Evolutionary conservation across 2,329 filamentous ascomycete genomes (phyloP).

Genomic region (Calonectria naviculata): DNA sequence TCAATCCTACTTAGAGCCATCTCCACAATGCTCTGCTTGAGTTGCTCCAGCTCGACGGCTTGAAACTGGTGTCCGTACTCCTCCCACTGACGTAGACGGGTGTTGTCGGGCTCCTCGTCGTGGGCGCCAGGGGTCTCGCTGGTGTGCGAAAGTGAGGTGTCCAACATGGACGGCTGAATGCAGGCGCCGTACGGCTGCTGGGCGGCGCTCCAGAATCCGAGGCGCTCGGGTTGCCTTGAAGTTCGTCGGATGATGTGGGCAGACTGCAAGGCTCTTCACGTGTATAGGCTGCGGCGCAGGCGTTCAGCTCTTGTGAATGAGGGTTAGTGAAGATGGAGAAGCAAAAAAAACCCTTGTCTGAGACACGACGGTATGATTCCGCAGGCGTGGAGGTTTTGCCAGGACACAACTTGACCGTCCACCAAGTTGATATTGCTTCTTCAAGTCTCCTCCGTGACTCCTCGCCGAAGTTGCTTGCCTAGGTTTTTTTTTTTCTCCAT

Average conservation of each 20-base stretch:
- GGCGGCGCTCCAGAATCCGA: neutral
- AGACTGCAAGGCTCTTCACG: conserved; percentile 15
- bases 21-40: conserved; percentile 45
- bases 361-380: neutral
- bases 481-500: conserved; percentile 5
- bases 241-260: conserved; percentile 4
- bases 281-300: neutral
- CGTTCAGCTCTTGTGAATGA: neutral
- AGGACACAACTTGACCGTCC: neutral
- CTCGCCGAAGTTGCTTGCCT: conserved; percentile 4
- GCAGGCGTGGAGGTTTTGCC: neutral
- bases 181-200: neutral
- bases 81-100: conserved; percentile 37
- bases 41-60: conserved; percentile 34
- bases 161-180: neutral
- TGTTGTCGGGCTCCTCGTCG: conserved; percentile 14
- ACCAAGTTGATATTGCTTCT: neutral
- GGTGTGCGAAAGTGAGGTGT: conserved; percentile 2
- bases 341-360: neutral
- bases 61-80: conserved; percentile 37
- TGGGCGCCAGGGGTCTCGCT: neutral
- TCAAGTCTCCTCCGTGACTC: conserved; percentile 4
- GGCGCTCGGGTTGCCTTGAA: neutral
- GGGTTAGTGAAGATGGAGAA: neutral
- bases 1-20: conserved; percentile 58